Percentiles rank a stretch among this genome's conserved stretches.
Evolutionary conservation across 2,329 filamentous ascomycete species (phyloP).

Genomic region (Lomentospora prolificans): DNA sequence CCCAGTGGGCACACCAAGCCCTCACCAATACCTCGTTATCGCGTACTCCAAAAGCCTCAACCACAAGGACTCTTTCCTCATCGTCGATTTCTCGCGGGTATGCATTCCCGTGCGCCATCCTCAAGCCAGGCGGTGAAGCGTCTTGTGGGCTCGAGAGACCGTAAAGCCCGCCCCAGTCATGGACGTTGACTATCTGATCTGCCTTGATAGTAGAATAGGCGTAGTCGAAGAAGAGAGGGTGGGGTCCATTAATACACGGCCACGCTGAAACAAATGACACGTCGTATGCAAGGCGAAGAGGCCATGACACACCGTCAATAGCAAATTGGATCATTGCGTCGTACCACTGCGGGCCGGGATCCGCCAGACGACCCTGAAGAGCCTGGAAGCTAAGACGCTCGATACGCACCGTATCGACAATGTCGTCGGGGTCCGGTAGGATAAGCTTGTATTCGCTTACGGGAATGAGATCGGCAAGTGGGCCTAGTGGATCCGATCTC

Average conservation of each 20-base stretch:
- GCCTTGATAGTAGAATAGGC: conserved; percentile 47
- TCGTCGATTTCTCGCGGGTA: conserved; percentile 25
- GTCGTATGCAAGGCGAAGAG: conserved; percentile 51
- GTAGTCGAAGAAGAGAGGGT: conserved; percentile 66
- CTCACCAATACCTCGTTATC: conserved; percentile 70
- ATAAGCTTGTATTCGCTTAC: conserved; percentile 58
- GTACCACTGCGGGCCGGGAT: conserved; percentile 35
- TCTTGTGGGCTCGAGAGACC: conserved; percentile 10
- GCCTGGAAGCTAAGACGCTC: conserved; percentile 55
- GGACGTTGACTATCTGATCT: conserved; percentile 55
- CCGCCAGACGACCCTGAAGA: background rate
- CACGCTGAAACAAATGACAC: conserved; percentile 57
- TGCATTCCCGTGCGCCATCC: background rate
- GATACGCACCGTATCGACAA: conserved; percentile 57
- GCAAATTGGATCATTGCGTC: conserved; percentile 55
- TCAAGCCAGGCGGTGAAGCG: background rate
- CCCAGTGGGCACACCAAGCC: conserved; percentile 71
- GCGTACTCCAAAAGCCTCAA: conserved; percentile 62
- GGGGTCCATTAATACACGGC: conserved; percentile 53
- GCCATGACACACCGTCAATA: conserved; percentile 54
- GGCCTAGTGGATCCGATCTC: conserved; percentile 60
- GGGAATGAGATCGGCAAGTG: conserved; percentile 50
- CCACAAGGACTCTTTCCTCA: conserved; percentile 56
- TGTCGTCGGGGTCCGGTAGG: conserved; percentile 44
- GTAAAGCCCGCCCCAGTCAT: conserved; percentile 52